Conservation (phyloP, 345 rosid species). For the Gossypium australe region DNA sequence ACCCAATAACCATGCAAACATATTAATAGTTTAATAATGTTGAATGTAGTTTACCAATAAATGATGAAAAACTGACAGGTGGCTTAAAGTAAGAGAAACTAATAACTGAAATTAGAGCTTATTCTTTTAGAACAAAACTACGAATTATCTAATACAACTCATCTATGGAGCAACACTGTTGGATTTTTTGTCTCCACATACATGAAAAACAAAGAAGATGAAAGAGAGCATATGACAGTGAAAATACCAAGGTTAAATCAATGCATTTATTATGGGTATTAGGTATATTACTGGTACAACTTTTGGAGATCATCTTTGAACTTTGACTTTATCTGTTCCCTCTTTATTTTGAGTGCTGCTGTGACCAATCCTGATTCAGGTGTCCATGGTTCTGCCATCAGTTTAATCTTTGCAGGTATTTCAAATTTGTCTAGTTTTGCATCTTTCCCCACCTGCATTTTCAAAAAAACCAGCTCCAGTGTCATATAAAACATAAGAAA, state of each 20-base stretch:
- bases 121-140: no score
- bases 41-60: no score
- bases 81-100: no score
- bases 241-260: neutral
- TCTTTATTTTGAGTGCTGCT: conserved; percentile 68
- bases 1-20: no score
- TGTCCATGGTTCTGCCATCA: conserved; percentile 76
- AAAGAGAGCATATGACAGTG: neutral
- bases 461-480: neutral
- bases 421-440: conserved; percentile 75
- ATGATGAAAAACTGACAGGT: no score
- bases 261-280: neutral
- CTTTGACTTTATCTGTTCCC: conserved; percentile 61
- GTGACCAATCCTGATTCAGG: conserved; percentile 76
- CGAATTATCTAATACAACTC: neutral
- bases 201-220: neutral
- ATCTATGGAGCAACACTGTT: neutral
- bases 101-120: neutral
- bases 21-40: no score
- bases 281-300: conserved; percentile 34
- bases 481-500: no score
- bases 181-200: neutral
- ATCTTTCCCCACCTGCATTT: conserved; percentile 54
- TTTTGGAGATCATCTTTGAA: conserved; percentile 64
- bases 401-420: conserved; percentile 65